A percentile compares a stretch with the other conserved stretches of the same genome.
phyloP scores from a whole-genome alignment of 2,329 filamentous ascomycete species.

The Cryphonectria nitschkei region DNA sequence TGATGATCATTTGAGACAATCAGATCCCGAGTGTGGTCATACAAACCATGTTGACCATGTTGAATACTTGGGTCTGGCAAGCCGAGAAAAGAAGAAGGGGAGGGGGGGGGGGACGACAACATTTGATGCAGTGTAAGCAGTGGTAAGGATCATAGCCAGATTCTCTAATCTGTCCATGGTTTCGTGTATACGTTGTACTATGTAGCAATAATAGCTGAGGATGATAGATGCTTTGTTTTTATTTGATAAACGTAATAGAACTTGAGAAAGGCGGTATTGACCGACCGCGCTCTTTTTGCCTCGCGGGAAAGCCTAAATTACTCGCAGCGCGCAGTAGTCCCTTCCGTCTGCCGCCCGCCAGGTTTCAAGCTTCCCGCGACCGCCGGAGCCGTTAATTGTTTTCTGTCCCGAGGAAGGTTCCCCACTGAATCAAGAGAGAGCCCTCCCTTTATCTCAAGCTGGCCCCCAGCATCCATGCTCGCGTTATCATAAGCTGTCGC shows the following conservation, averaged over 20 bases:
- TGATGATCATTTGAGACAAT: background rate
- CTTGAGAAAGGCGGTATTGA: no score
- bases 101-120: no score
- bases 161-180: background rate
- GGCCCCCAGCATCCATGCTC: background rate
- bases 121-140: background rate
- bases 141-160: background rate
- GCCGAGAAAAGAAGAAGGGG: background rate
- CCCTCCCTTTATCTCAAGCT: background rate
- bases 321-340: conserved; percentile 4
- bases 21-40: background rate
- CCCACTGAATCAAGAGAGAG: background rate
- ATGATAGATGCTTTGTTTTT: no score
- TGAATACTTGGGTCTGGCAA: background rate
- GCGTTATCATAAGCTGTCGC: background rate
- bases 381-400: background rate
- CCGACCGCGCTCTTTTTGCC: no score
- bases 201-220: background rate
- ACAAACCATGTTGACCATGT: background rate
- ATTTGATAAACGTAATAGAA: no score
- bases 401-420: background rate
- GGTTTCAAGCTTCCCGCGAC: conserved; percentile 7
- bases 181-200: no score
- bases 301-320: background rate
- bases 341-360: background rate